phyloP scores from a whole-genome alignment of 345 rosid genomes.

The Dipteronia sinensis region DNA sequence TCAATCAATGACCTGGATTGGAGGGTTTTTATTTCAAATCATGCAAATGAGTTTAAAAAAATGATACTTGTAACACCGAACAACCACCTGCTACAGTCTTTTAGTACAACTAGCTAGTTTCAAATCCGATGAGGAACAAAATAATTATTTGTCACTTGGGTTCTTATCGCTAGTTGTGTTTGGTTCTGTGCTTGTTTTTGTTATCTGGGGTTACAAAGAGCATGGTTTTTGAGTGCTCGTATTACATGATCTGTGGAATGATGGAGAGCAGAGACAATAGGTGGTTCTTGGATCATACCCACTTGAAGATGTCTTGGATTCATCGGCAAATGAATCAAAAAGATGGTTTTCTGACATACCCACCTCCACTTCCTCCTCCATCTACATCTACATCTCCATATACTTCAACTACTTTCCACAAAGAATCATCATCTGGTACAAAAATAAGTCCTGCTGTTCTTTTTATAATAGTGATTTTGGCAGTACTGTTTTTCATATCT shows the following conservation, averaged over 20 bases:
- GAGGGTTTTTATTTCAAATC: slow-evolving; percentile 12
- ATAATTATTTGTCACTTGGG: background rate
- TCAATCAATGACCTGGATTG: slow-evolving; percentile 22
- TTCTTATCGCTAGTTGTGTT: background rate
- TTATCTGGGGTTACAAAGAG: background rate
- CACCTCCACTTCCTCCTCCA: slow-evolving; percentile 44
- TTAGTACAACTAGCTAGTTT: slow-evolving; percentile 6
- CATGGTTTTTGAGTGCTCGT: slow-evolving; percentile 32
- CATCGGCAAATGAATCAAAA: slow-evolving; percentile 50
- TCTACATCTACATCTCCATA: slow-evolving; percentile 20
- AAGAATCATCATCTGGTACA: slow-evolving; percentile 57
- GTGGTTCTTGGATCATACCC: slow-evolving; percentile 36
- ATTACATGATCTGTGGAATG: slow-evolving; percentile 34
- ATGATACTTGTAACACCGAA: background rate
- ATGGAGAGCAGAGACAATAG: slow-evolving; percentile 30
- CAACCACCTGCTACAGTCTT: background rate
- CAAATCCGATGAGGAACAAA: slow-evolving; percentile 15
- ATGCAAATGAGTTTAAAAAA: background rate
- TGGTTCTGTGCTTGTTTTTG: slow-evolving; percentile 6
- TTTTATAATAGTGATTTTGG: slow-evolving; percentile 72
- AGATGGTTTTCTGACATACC: slow-evolving; percentile 53
- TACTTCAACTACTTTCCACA: slow-evolving; percentile 30
- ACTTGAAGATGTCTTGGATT: slow-evolving; percentile 57
- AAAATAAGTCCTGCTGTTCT: slow-evolving; percentile 83
- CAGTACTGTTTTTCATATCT: slow-evolving; percentile 79